Evolutionary conservation across 2,329 filamentous ascomycete species (phyloP), one percentile per base, ranked within the genome.

Genomic region (Ophiostoma australiae): DNA sequence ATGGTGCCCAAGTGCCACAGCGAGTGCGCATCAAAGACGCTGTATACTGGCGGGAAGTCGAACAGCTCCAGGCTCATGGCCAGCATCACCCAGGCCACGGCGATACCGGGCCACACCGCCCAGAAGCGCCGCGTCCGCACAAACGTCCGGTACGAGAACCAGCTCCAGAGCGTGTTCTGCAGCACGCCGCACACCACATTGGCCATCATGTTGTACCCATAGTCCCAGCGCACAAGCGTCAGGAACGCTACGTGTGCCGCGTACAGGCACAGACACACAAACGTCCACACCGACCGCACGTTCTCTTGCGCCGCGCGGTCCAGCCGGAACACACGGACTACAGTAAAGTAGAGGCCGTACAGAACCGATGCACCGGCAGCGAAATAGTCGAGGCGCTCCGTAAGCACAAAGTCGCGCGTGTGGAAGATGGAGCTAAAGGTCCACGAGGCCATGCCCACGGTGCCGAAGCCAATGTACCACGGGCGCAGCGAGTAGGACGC

Each of bases 1-100:
- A 99, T 94, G 0, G 95, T 99, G 71, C 94, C 93, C 73, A 97
- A 79, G 85, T 99, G 95, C 95, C 95, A 99, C 74, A 99, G 80
- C 77, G 92, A 94, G 81, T 99, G 95, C 4, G 95, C 95, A 84
- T 99, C 95, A 69, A 99, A 81, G 79, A 90, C 89, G 8, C 92
- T 91, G 79, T 87, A 84, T 81, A 91, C 85, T 1, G 95, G 95
- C 70, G 95, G 88, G 77, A 99, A 99, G 80, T 99, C 95, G 74
- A 98, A 87, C 76, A 99, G 80, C 82, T 99, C 95, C 80, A 99
- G 84, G 79, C 94, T 94, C 95, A 99, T 99, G 48, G 92, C 93
- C 78, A 94, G 82, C 76, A 94, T 88, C 75, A 99, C 86, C 93
- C 93, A 97, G 2, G 91, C 91, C 67, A 98, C 94, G 74, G 94